Base-by-base conservation (phyloP, 2,329 filamentous ascomycete genomes). In the Phyllosticta citribraziliensis region DNA sequence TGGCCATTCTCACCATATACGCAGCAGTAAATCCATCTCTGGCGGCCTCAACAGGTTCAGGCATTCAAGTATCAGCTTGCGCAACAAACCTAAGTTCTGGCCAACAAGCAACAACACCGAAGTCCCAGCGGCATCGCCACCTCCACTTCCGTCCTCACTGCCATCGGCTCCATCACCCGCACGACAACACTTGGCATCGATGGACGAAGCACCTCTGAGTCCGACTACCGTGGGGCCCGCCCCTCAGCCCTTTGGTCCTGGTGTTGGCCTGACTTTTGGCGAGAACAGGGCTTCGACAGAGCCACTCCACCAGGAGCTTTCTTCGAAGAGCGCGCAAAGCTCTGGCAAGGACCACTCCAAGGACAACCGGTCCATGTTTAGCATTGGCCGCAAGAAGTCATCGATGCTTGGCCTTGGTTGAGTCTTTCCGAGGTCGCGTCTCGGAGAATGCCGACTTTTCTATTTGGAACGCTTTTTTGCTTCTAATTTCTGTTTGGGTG, bases 51-150 rank as follows among this genome's bases (percentile, higher is more conserved):
- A 84, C 67, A 81, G 89, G 53, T 85, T 88, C 65, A 83, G 86
- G 66, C 81, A 86, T 60, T 84, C 84, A 10, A 90, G 87, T 72
- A 93, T 89, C 76, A 91, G 89, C 65, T 82, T 96, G 77, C 84
- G 88, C 56, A 84, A 87, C 64, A 90, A 88, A 73, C 88, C 88
- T 66, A 86, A 89, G 68, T 83, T 82, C 33, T 88, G 67, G 67
- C 19, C 62, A 67, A 35, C 68, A 72, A 57, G 30, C 63, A 57
- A 65, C 68, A 12, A 52, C 59, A 17, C 65, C 66, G 58, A 66
- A 65, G 50, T 65, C 62, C 10, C 12, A 63, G 64, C 52, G 65
- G 66, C 58, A 69, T 66, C 65, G 65, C 62, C 68, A 69, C 47
- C 65, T 27, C 57, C 67, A 55, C 62, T 56, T 47, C 64, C 35